A percentile compares a stretch with the other conserved stretches of the same genome.
Evolutionary conservation across 805 yeast genomes (phyloP).

Genomic region (Citeromyces matritensis): DNA sequence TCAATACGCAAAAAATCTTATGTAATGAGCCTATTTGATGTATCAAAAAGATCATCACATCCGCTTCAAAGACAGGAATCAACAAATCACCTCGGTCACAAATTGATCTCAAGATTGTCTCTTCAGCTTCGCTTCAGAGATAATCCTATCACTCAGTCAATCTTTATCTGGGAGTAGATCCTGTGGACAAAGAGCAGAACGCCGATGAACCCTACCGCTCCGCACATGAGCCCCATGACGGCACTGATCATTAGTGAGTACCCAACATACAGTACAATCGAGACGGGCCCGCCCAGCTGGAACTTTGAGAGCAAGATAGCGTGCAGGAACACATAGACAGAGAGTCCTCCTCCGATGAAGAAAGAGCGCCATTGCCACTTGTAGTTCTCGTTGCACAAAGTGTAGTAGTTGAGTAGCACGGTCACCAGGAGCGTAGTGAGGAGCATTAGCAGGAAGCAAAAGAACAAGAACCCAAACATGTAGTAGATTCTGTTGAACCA

Average conservation of each 20-base stretch:
- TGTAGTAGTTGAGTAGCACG: slow-evolving; percentile 65
- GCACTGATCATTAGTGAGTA: slow-evolving; percentile 63
- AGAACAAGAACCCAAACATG: slow-evolving; percentile 94
- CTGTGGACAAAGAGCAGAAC: slow-evolving; percentile 59
- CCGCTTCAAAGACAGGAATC: too few species aligned
- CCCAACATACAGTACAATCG: slow-evolving; percentile 69
- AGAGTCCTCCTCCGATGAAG: slow-evolving; percentile 79
- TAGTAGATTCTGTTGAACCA: slow-evolving; percentile 92
- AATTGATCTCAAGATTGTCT: too few species aligned
- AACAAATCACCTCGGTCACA: too few species aligned
- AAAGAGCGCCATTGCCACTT: slow-evolving; percentile 96
- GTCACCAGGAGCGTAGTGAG: slow-evolving; percentile 73
- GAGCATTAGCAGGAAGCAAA: slow-evolving; percentile 74
- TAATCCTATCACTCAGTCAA: too few species aligned
- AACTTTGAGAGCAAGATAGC: slow-evolving; percentile 62
- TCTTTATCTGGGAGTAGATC: slow-evolving; percentile 76
- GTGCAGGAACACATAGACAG: slow-evolving; percentile 73
- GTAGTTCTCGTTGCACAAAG: slow-evolving; percentile 82
- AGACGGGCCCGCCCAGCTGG: slow-evolving; percentile 56
- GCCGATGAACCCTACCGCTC: slow-evolving; percentile 73
- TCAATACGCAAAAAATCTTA: too few species aligned
- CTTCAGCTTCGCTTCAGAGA: too few species aligned
- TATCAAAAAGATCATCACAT: too few species aligned
- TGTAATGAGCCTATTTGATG: too few species aligned
- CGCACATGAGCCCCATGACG: slow-evolving; percentile 69